Base-by-base conservation (phyloP, 2,329 filamentous ascomycete genomes). In the Bipolaris gigantea region DNA sequence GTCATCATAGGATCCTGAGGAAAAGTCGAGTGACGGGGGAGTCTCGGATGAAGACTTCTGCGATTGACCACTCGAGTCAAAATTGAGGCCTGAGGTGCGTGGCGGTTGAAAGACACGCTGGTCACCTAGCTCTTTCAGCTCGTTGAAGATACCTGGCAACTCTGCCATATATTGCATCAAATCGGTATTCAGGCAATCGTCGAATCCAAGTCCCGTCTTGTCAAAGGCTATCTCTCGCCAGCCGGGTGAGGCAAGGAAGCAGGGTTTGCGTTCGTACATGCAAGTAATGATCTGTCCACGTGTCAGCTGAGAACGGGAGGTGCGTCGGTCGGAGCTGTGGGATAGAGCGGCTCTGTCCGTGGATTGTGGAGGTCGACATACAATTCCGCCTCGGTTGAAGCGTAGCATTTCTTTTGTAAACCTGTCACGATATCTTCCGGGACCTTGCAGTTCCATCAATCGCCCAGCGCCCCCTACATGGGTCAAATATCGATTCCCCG, bases 211-310 rank as follows among this genome's bases (percentile, higher is more conserved):
- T 1, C 62, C 66, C 1, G 55, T 63, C 30, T 67, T 68, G 49
- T 73, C 69, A 49, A 74, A 73, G 15, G 69, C 72, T 16, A 73
- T 59, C 13, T 67, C 58, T 40, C 57, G 60, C 72, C 71, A 74
- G 45, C 66, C 66, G 2, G 64, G 65, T 23, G 55, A 53, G 11
- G 62, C 57, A 9, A 74, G 66, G 41, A 74, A 71, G 42, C 69
- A 71, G 13, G 62, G 58, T 45, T 65, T 67, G 8, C 66, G 55
- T 48, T 66, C 57, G 45, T 71, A 73, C 36, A 72, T 65, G 11
- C 66, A 66, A 4, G 64, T 69, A 4, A 72, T 67, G 23, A 72
- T 72, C 70, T 73, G 13, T 0, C 11, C 10, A 35, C 4, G 1
- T 23, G n/a, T 59, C 41, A 60, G 54, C 46, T 15, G 40, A 16